Conservation (phyloP, 202 grass and related monocot genomes). For the Bolboschoenoplectus hybrid region DNA sequence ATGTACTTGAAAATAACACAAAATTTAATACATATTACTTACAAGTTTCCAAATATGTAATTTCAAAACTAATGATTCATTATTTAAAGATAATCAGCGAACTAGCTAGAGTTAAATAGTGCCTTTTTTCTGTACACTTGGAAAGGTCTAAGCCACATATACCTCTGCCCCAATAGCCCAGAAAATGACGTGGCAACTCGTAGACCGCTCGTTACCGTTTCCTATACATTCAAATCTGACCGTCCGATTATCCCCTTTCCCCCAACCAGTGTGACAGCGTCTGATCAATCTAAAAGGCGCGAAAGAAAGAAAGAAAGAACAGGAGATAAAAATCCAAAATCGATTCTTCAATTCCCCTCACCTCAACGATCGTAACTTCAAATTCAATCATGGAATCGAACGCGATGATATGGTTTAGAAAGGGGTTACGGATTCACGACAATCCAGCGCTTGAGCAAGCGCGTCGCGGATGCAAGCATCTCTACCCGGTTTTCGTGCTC, state of each 20-base stretch:
- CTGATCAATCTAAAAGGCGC: conserved; percentile 22
- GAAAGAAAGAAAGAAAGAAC: not conserved
- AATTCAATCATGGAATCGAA: conserved; percentile 25
- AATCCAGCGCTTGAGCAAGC: conserved; percentile 80
- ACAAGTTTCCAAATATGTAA: not conserved
- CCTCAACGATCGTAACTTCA: conserved; percentile 27
- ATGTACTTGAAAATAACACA: too few relatives aligned
- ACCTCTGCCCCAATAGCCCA: not conserved
- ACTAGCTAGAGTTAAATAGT: not conserved
- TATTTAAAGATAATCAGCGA: too few relatives aligned
- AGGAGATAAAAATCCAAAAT: not conserved
- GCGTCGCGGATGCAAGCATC: conserved; percentile 43
- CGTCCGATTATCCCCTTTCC: conserved; percentile 10
- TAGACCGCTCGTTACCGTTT: conserved; percentile 42
- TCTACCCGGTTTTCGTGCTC: conserved; percentile 92
- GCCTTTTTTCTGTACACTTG: not conserved
- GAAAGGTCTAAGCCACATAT: conserved; percentile 7
- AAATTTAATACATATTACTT: not conserved
- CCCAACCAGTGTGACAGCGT: not conserved
- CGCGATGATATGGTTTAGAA: conserved; percentile 91
- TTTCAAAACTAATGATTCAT: not conserved
- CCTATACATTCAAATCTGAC: conserved; percentile 31
- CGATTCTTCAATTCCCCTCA: not conserved
- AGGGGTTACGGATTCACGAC: conserved; percentile 87
- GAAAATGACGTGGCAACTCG: conserved; percentile 50